Evolutionary conservation across 1,139 yeast species (phyloP), one percentile per base, ranked within the genome.

Genomic region (Saccharomyces hybrid): DNA sequence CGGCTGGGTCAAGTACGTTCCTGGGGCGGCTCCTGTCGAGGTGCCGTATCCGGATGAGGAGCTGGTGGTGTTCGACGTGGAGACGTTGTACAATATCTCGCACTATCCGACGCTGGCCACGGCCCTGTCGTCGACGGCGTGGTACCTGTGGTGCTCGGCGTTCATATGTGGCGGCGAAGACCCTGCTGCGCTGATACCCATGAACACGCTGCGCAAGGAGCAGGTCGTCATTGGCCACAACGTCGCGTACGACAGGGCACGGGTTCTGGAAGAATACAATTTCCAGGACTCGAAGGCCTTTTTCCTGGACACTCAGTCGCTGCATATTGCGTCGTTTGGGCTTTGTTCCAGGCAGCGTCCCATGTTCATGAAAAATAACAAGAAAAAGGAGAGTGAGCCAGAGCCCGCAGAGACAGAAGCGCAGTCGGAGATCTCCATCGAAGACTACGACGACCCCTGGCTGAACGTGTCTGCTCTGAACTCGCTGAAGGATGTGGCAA

Each of bases 121-220:
- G 0, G 96, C 97, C 7, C 85, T 80, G 1, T 83, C 97, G 0
- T 68, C 77, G 0, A 74, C 78, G 20, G 96, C 97, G 0, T 90
- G 98, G 97, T 95, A 91, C 67, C 84, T 85, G 0, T 95, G 99
- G 99, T 84, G 89, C 1, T 89, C 97, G 0, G 99, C 99, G 0
- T 82, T 79, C 68, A 70, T 93, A 16, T 75, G 84, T 2, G 81
- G 78, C 1, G 83, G 79, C 59, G 64, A 69, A 25, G 60, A 68
- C 6, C 77, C 84, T 48, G 78, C 74, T 1, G 96, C 90, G 63
- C 72, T 95, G 54, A 83, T 93, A 1, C 97, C 98, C 0, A 70
- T 93, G 68, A 79, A 84, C 61, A 76, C 79, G 2, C 65, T 44
- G 42, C 54, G 44, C 1, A 66, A 68, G 6, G 78, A 79, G 5